Evolutionary conservation across 768 basidiomycete species (phyloP).

Genomic region (Calocybe indica): DNA sequence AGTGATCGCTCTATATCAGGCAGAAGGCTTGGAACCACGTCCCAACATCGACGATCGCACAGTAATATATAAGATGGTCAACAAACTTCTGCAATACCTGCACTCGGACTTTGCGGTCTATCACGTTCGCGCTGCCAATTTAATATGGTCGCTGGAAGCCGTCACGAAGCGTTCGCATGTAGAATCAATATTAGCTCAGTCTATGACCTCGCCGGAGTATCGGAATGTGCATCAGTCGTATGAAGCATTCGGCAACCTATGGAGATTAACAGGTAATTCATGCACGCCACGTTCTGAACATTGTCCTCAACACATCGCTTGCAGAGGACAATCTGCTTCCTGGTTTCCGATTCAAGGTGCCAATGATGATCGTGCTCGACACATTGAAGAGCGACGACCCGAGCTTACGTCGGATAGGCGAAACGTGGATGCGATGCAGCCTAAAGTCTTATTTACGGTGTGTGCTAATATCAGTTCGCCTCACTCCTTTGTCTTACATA

Average conservation of each 20-base stretch:
- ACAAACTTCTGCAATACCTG: constrained; percentile 70
- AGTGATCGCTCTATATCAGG: constrained; percentile 48
- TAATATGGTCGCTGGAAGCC: constrained; percentile 78
- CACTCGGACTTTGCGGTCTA: constrained; percentile 59
- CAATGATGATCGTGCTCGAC: constrained; percentile 85
- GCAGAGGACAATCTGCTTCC: constrained; percentile 78
- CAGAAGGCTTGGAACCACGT: constrained; percentile 42
- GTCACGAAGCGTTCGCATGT: constrained; percentile 53
- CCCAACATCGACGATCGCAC: constrained; percentile 49
- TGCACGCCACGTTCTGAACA: not conserved
- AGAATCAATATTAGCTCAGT: constrained; percentile 74
- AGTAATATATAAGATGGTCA: constrained; percentile 56
- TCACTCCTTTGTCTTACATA: not conserved
- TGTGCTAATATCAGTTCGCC: not conserved
- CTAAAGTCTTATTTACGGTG: constrained; percentile 90
- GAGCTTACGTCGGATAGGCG: constrained; percentile 67
- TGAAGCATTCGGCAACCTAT: constrained; percentile 89
- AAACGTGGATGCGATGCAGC: constrained; percentile 97
- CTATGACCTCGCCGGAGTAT: constrained; percentile 52
- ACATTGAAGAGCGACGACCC: constrained; percentile 75
- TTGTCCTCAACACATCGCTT: not conserved
- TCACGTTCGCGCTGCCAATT: constrained; percentile 73
- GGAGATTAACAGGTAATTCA: constrained; percentile 76
- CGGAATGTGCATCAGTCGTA: constrained; percentile 50
- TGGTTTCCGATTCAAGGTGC: constrained; percentile 77